Conservation (phyloP, 75 land plant species). For the Picea sitchensis region DNA sequence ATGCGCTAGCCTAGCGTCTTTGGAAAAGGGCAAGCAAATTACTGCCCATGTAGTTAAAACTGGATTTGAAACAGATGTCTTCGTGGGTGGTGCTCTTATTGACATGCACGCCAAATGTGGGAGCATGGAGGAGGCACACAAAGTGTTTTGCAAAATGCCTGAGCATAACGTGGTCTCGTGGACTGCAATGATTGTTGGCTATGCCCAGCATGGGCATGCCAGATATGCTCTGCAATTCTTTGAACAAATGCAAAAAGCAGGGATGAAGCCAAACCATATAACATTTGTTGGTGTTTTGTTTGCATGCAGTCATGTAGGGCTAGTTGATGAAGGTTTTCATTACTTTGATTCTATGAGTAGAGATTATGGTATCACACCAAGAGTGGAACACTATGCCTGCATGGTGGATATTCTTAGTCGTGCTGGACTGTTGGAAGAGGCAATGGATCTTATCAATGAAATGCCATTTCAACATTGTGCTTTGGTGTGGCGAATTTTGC, state of each 20-base stretch:
- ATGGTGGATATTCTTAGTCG: conserved; percentile 23
- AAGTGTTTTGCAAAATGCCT: conserved; percentile 2
- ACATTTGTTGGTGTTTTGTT: conserved; percentile 5
- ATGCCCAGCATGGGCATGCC: conserved; percentile 14
- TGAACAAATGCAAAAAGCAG: conserved; percentile 10
- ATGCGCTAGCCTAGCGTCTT: not conserved
- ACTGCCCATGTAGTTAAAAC: conserved; percentile 20
- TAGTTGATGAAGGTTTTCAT: conserved; percentile 19
- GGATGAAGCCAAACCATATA: conserved; percentile 18
- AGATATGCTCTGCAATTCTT: conserved; percentile 13
- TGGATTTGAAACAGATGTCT: conserved; percentile 22
- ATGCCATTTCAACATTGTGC: conserved; percentile 15
- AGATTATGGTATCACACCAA: conserved; percentile 13
- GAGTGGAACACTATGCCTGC: conserved; percentile 16
- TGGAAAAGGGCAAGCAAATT: not conserved
- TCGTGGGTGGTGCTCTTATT: conserved; percentile 37
- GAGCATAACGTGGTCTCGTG: not conserved
- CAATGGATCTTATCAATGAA: conserved; percentile 3
- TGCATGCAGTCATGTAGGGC: conserved; percentile 17
- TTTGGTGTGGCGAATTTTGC: too few relatives aligned
- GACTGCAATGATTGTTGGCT: conserved; percentile 11
- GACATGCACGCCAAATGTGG: conserved; percentile 31
- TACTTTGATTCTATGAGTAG: conserved; percentile 16
- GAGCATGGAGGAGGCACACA: conserved; percentile 11
- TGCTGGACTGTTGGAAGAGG: conserved; percentile 10